Conservation (phyloP, 345 rosid genomes). For the Moricandia moricandioides region DNA sequence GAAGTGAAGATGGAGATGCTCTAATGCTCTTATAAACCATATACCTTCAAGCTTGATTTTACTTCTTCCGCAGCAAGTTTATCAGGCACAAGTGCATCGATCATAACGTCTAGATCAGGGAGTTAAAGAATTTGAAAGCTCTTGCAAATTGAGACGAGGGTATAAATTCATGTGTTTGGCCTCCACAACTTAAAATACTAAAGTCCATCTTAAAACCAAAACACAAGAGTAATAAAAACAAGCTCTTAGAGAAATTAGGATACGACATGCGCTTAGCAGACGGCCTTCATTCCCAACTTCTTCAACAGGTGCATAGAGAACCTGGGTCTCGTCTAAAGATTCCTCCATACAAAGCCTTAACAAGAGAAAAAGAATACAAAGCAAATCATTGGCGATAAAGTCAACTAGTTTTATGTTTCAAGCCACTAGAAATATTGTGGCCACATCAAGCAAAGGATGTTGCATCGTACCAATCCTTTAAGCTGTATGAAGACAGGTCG, state of each 20-base stretch:
- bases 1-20: too few species aligned
- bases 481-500: slow-evolving; percentile 64
- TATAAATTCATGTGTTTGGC: background rate
- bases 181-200: slow-evolving; percentile 5
- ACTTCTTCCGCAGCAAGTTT: slow-evolving; percentile 80
- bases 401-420: background rate
- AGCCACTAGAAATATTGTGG: slow-evolving; percentile 4
- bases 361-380: background rate
- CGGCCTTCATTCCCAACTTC: slow-evolving; percentile 65
- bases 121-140: too few species aligned
- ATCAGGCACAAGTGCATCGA: slow-evolving; percentile 63
- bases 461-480: slow-evolving; percentile 66
- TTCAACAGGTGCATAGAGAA: slow-evolving; percentile 67
- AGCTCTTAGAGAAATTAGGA: slow-evolving; percentile 38
- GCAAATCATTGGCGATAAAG: background rate
- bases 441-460: background rate
- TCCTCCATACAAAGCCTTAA: slow-evolving; percentile 68
- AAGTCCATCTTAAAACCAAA: background rate
- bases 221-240: background rate
- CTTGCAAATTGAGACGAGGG: background rate
- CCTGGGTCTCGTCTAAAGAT: slow-evolving; percentile 61
- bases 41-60: slow-evolving; percentile 64
- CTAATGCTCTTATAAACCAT: background rate
- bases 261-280: slow-evolving; percentile 71
- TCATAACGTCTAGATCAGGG: slow-evolving; percentile 58